Percentiles rank a stretch among this genome's conserved stretches.
phyloP scores from a whole-genome alignment of 768 basidiomycete genomes.

The Tephrocybe rancida region DNA sequence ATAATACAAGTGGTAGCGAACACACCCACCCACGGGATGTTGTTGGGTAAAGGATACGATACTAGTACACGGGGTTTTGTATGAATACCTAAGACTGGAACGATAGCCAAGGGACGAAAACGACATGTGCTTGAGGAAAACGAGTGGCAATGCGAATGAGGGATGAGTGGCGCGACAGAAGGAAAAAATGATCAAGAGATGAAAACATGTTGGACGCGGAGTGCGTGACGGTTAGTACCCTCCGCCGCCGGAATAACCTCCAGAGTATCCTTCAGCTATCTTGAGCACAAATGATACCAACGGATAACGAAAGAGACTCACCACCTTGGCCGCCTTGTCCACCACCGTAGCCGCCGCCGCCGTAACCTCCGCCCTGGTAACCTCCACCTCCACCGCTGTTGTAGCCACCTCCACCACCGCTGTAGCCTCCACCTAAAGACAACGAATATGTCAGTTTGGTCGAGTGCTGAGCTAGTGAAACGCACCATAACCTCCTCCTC shows the following conservation, averaged over 20 bases:
- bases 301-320: neutral
- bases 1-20: conserved; percentile 20
- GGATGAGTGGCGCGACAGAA: conserved; percentile 32
- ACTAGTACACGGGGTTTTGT: conserved; percentile 49
- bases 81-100: conserved; percentile 37
- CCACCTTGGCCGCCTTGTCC: conserved; percentile 18
- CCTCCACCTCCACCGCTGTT: conserved; percentile 20
- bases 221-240: conserved; percentile 27
- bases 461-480: neutral
- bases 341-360: conserved; percentile 1
- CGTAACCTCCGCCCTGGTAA: neutral
- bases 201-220: conserved; percentile 1
- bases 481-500: conserved; percentile 20
- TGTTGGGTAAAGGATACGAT: conserved; percentile 24
- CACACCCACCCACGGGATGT: conserved; percentile 21
- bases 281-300: neutral
- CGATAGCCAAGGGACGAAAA: conserved; percentile 34
- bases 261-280: conserved; percentile 25
- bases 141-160: conserved; percentile 38
- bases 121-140: conserved; percentile 41
- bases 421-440: conserved; percentile 17
- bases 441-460: neutral
- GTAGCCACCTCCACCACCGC: conserved; percentile 18
- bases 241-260: conserved; percentile 30
- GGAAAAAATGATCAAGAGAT: conserved; percentile 8